Conservation (phyloP, 1,139 yeast genomes). For the Hyphopichia khmerensis region DNA sequence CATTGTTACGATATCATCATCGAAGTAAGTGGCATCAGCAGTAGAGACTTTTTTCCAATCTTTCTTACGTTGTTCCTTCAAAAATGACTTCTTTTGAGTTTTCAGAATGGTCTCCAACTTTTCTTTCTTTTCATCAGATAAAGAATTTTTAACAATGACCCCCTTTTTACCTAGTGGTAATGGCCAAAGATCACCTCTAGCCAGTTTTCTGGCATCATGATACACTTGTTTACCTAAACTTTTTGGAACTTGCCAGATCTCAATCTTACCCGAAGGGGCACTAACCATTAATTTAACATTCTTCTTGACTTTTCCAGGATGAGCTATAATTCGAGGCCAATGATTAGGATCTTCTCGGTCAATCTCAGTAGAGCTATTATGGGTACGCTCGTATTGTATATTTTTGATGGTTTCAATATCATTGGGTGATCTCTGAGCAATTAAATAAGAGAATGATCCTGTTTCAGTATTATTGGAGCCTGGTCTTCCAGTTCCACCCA, state of each 20-base stretch:
- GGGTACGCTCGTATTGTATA: slow-evolving; percentile 35
- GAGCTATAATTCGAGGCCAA: slow-evolving; percentile 74
- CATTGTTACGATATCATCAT: slow-evolving; percentile 29
- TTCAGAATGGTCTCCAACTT: slow-evolving; percentile 39
- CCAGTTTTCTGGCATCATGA: slow-evolving; percentile 86
- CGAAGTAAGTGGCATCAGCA: slow-evolving; percentile 31
- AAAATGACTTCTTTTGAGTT: slow-evolving; percentile 40
- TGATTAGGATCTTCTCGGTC: slow-evolving; percentile 34
- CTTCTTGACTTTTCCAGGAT: slow-evolving; percentile 77
- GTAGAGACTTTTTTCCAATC: slow-evolving; percentile 40
- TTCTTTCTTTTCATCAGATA: slow-evolving; percentile 31
- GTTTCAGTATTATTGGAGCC: slow-evolving; percentile 71
- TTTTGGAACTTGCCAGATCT: slow-evolving; percentile 85
- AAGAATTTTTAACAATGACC: slow-evolving; percentile 36
- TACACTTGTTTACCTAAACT: slow-evolving; percentile 73
- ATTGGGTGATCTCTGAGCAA: slow-evolving; percentile 58
- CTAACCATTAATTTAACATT: slow-evolving; percentile 82
- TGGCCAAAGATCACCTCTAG: slow-evolving; percentile 89
- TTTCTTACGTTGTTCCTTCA: slow-evolving; percentile 44
- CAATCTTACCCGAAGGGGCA: slow-evolving; percentile 74
- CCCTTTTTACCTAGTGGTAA: slow-evolving; percentile 85
- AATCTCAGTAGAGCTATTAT: slow-evolving; percentile 19
- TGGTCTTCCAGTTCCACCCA: slow-evolving; percentile 71
- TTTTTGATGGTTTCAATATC: slow-evolving; percentile 29
- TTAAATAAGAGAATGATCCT: slow-evolving; percentile 74